Base-by-base conservation (phyloP, 495 filamentous ascomycete species). In the Immersiella caudata region DNA sequence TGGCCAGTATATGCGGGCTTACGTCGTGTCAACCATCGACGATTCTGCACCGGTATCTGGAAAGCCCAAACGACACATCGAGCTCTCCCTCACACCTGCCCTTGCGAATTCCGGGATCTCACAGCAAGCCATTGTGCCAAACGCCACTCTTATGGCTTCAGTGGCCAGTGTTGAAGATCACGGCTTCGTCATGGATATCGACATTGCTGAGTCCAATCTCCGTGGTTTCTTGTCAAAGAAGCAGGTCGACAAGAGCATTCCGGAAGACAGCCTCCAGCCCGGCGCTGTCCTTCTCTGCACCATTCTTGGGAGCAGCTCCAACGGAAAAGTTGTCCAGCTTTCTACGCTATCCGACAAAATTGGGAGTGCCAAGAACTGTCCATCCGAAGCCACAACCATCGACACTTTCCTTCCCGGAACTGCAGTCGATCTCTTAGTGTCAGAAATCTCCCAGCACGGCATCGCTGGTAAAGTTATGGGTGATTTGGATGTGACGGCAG, bases 91-190 rank as follows among this genome's bases (percentile, higher is more conserved):
- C 21, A 84, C 90, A 51, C 94, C 95, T 6, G 84, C 82, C 69
- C 82, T 88, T 52, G 83, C 90, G 35, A 99, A 99, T 74, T 80
- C 82, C 1, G 91, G 91, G 0, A 83, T 98, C 36, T 79, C 85
- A 9, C 82, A 86, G 59, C 83, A 88, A 16, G 90, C 92, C 70
- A 72, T 97, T 9, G 85, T 94, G 24, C 79, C 81, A 21, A 88
- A 95, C 67, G 81, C 81, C 64, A 91, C 89, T 65, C 77, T 97
- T 21, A 96, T 97, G 82, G 93, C 94, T 21, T 90, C 93, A 0
- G 90, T 99, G 57, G 76, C 83, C 46, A 98, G 94, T 73, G 90
- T 95, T 22, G 95, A 99, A 79, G 95, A 99, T 69, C 94, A 97
- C 76, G 95, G 95, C 71, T 79, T 96, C 63, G 84, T 98, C 62